These are phyloP conservation scores for Clitopilus hobsonii DNA, from an alignment of 768 basidiomycete species.

Conservation along the genomic window DNA sequence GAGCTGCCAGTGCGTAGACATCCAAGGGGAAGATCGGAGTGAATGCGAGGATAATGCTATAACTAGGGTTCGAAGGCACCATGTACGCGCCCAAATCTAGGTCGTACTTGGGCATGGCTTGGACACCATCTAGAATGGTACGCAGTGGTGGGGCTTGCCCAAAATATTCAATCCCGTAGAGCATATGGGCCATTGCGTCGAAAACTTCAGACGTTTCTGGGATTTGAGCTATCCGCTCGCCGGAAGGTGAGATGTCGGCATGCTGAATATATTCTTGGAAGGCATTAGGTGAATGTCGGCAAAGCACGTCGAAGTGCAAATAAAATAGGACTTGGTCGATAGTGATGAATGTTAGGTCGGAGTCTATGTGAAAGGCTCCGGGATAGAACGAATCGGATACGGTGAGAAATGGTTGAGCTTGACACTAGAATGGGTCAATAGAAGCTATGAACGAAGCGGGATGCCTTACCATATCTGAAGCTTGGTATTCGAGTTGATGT, in stretches of 20 bases:
- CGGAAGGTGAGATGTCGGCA: not conserved
- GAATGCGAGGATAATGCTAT: slow-evolving; percentile 33
- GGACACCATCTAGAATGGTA: slow-evolving; percentile 21
- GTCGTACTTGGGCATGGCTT: slow-evolving; percentile 27
- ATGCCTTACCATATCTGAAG: not conserved
- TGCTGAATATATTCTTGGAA: not conserved
- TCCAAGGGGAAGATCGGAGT: slow-evolving; percentile 42
- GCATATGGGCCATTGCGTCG: slow-evolving; percentile 27
- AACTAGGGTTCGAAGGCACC: slow-evolving; percentile 29
- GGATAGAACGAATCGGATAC: slow-evolving; percentile 23
- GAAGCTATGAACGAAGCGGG: not conserved
- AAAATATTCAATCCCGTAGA: slow-evolving; percentile 23
- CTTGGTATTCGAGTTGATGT: no score
- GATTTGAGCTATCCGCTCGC: slow-evolving; percentile 4
- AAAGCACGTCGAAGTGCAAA: slow-evolving; percentile 13
- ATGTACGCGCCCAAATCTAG: slow-evolving; percentile 26
- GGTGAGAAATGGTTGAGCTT: not conserved
- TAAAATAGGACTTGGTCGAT: slow-evolving; percentile 24
- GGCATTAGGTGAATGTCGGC: not conserved
- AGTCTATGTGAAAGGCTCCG: slow-evolving; percentile 13
- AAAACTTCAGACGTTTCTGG: slow-evolving; percentile 24
- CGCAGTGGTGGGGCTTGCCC: slow-evolving; percentile 18
- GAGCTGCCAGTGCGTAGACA: slow-evolving; percentile 43
- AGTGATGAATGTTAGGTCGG: slow-evolving; percentile 21
- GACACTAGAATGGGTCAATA: not conserved